Evolutionary conservation across 2,329 filamentous ascomycete genomes (phyloP), one percentile per base, ranked within the genome.

Genomic region (Chalaropsis ovoidea): DNA sequence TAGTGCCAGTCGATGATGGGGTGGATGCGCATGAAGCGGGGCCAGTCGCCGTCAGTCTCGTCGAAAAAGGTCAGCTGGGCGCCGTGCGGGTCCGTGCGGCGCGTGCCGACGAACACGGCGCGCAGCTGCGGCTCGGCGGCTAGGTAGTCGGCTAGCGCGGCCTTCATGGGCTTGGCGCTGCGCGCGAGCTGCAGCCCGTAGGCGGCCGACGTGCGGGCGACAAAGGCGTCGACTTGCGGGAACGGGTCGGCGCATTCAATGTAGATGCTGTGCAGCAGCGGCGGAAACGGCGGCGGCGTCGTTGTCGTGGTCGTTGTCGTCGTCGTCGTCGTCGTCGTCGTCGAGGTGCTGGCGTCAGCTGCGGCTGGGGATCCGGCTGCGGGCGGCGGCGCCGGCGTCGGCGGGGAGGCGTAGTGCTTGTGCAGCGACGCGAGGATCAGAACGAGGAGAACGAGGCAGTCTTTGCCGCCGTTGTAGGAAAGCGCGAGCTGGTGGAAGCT

Each of bases 1-100:
- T 96, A 96, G 74, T 94, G 90, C 94, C 94, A 99, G 76, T 99
- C 94, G 72, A 99, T 92, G 10, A 99, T 89, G 0, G 94, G 93
- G 75, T 99, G 91, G 68, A 97, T 81, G 67, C 94, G 84, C 86
- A 97, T 92, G 72, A 97, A 96, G 54, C 81, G 78, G 43, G 94
- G 94, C 94, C 94, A 99, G 1, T 87, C 91, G 43, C 82, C 79
- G 75, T 97, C 94, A 3, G 94, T 99, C 62, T 81, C 82, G 73
- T 95, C 89, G 73, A 97, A 97, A 75, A 89, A 85, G 47, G 82
- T 88, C 71, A 99, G 75, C 17, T 81, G 79, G 70, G 85, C 86
- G 60, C 93, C 90, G 74, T 97, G 91, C 6, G 94, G 94, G 75
- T 99, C 94, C 2, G 94, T 96, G 70, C 94, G 81, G 65, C 94